Evolutionary conservation across 73 alveolate genomes (phyloP).

Genomic region (Paramecium biaurelia): DNA sequence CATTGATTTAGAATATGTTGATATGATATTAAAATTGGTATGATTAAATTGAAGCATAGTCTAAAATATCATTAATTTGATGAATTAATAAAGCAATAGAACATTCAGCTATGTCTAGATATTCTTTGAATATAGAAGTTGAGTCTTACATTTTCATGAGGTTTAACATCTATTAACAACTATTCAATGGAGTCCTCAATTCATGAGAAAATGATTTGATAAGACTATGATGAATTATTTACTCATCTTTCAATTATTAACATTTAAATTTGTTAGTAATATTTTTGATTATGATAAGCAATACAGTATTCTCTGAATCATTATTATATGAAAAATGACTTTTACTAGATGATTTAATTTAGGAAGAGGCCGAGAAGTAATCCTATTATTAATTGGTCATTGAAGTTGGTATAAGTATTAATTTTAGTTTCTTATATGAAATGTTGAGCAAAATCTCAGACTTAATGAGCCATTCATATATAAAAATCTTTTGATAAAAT

Average conservation of each 20-base stretch:
- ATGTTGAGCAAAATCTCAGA: background rate
- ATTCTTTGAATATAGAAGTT: background rate
- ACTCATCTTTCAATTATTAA: background rate
- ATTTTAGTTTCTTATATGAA: background rate
- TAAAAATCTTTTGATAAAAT: background rate
- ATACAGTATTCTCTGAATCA: background rate
- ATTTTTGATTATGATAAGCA: background rate
- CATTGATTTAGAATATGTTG: background rate
- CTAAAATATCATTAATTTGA: conserved; percentile 56
- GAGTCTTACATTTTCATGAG: background rate
- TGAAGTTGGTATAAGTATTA: background rate
- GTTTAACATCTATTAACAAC: conserved; percentile 41
- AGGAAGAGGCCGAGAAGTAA: background rate
- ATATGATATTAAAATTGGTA: background rate
- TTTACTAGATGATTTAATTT: background rate
- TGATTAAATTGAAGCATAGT: conserved; percentile 40
- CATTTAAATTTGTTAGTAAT: background rate
- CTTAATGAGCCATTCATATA: background rate
- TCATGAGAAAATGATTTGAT: conserved; percentile 59
- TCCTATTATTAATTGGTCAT: conserved; percentile 9
- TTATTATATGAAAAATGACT: background rate
- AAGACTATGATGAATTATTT: background rate
- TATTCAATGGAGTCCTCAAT: conserved; percentile 60
- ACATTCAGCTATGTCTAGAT: background rate
- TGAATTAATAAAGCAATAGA: background rate